A percentile compares a stretch with the other conserved stretches of the same genome.
phyloP scores from a whole-genome alignment of 257 asterid genomes.

The Fraxinus anomala region DNA sequence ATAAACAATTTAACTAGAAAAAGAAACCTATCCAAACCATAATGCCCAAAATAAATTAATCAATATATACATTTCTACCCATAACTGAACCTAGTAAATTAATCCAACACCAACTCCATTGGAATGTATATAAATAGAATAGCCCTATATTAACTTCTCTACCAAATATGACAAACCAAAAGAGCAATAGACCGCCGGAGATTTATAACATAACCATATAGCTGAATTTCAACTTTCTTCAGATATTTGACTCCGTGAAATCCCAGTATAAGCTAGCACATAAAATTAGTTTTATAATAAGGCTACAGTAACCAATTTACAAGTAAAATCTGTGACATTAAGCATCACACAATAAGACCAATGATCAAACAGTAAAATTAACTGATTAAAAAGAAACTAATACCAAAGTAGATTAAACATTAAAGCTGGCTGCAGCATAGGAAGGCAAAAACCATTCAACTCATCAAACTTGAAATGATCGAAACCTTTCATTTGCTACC shows the following conservation, averaged over 20 bases:
- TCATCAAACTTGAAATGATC: neutral
- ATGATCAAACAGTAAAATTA: neutral
- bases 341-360: neutral
- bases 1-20: too few species aligned
- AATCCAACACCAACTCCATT: too few species aligned
- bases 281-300: neutral
- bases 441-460: neutral
- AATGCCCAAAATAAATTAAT: too few species aligned
- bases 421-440: neutral
- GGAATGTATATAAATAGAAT: too few species aligned
- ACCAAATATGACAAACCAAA: neutral
- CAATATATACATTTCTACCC: too few species aligned
- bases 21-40: too few species aligned
- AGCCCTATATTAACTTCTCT: too few species aligned
- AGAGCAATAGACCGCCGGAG: neutral
- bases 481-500: conserved; percentile 35
- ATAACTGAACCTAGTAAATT: too few species aligned
- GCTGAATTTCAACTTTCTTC: neutral
- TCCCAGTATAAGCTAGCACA: neutral
- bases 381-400: neutral
- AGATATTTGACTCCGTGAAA: too few species aligned
- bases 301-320: neutral
- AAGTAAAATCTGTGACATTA: neutral
- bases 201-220: neutral
- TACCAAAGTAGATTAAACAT: neutral